Evolutionary conservation across 179 eudicot genomes (phyloP).

Genomic region (Gypsophila paniculata): DNA sequence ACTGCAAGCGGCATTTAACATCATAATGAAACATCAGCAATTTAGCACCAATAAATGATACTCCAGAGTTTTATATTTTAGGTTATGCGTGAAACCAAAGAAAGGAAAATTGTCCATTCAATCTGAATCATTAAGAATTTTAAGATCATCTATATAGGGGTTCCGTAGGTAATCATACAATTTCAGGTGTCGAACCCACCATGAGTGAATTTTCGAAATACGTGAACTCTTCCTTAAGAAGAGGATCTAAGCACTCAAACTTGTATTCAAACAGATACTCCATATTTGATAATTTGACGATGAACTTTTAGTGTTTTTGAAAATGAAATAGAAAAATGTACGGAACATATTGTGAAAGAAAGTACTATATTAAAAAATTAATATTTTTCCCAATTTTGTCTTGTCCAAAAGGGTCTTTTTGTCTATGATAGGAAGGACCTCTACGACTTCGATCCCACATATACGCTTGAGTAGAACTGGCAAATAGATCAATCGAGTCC

Average conservation of each 20-base stretch:
- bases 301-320: too few species aligned
- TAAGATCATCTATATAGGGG: neutral
- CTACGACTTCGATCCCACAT: too few species aligned
- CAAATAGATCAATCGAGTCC: too few species aligned
- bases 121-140: neutral
- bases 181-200: neutral
- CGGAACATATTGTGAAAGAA: too few species aligned
- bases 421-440: too few species aligned
- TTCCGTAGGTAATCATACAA: neutral
- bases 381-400: too few species aligned
- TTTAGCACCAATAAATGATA: neutral
- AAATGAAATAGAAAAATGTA: too few species aligned
- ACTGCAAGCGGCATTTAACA: conserved; percentile 23
- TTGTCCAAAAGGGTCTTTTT: too few species aligned
- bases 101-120: neutral
- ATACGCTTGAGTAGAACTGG: too few species aligned
- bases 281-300: too few species aligned
- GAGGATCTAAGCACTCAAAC: neutral
- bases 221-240: too few species aligned
- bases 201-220: neutral
- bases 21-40: neutral
- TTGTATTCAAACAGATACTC: neutral
- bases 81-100: neutral
- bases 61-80: neutral
- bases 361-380: too few species aligned